Percentiles rank a stretch among this genome's conserved stretches.
phyloP scores from a whole-genome alignment of 1,139 yeast species.

The Blastobotrys buckinghamii region DNA sequence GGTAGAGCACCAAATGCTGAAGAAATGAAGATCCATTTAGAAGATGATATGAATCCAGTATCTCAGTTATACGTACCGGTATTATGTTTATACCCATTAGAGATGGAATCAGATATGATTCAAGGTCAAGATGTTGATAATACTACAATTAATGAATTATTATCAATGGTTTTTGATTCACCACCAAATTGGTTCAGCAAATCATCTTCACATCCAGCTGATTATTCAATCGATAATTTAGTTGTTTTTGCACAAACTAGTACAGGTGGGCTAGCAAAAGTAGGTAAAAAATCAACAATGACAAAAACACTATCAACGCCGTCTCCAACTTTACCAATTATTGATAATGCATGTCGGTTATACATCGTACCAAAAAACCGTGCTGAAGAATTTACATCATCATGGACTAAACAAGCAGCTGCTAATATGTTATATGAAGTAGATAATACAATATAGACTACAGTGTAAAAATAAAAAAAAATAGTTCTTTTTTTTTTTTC shows the following conservation, averaged over 20 bases:
- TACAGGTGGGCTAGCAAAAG: constrained; percentile 78
- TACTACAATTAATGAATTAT: constrained; percentile 45
- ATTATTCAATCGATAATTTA: constrained; percentile 54
- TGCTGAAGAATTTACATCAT: constrained; percentile 61
- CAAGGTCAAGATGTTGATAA: constrained; percentile 57
- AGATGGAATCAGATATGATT: constrained; percentile 77
- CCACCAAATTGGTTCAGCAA: constrained; percentile 69
- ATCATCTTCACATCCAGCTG: constrained; percentile 18
- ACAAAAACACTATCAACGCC: constrained; percentile 58
- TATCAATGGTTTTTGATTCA: constrained; percentile 47
- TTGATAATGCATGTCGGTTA: constrained; percentile 67
- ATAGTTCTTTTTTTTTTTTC: background rate
- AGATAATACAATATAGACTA: background rate
- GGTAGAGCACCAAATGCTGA: constrained; percentile 3
- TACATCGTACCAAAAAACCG: constrained; percentile 76
- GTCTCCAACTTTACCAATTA: constrained; percentile 64
- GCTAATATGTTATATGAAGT: background rate
- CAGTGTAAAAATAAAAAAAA: background rate
- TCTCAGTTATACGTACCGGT: constrained; percentile 80
- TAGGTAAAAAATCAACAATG: constrained; percentile 71
- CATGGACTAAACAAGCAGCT: constrained; percentile 51
- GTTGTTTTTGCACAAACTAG: constrained; percentile 78
- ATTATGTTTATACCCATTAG: constrained; percentile 73
- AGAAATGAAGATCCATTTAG: constrained; percentile 44
- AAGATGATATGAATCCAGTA: constrained; percentile 65